These are phyloP conservation scores for Nigrograna mackinnonii DNA, from an alignment of 2,329 filamentous ascomycete genomes.

Conservation along the genomic window DNA sequence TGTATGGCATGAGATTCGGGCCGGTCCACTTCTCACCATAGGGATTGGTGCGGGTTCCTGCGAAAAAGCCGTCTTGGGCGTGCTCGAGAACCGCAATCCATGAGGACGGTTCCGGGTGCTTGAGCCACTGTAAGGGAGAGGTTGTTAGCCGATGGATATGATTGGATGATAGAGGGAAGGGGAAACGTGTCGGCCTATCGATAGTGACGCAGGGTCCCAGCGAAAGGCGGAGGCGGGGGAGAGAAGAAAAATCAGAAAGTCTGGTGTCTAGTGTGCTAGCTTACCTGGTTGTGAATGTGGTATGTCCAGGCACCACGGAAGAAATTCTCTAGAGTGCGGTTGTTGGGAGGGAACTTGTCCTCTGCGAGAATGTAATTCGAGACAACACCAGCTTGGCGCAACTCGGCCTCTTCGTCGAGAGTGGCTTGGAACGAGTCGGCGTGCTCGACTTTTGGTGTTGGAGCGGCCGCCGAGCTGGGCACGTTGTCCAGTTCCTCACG, in stretches of 20 bases:
- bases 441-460: constrained; percentile 26
- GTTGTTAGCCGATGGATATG: constrained; percentile 23
- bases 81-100: constrained; percentile 59
- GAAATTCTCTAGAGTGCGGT: constrained; percentile 59
- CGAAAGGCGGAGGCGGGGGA: not conserved
- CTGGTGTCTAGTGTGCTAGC: constrained; percentile 15
- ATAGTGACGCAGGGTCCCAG: not conserved
- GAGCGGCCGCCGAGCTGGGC: constrained; percentile 29
- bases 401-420: constrained; percentile 42
- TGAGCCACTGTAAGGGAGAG: constrained; percentile 50
- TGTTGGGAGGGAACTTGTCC: constrained; percentile 59
- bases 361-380: constrained; percentile 52
- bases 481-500: constrained; percentile 28
- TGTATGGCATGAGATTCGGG: constrained; percentile 51
- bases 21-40: constrained; percentile 60
- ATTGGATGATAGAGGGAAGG: too few species aligned
- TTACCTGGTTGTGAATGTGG: constrained; percentile 61
- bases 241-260: constrained; percentile 2
- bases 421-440: constrained; percentile 46
- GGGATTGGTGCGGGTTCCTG: constrained; percentile 52
- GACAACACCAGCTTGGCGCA: constrained; percentile 45
- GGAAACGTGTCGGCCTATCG: too few species aligned
- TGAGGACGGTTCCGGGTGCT: constrained; percentile 59
- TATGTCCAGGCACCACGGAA: constrained; percentile 62
- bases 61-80: constrained; percentile 59